Evolutionary conservation across 139 green algal species (phyloP), one percentile per base, ranked within the genome.

Genomic region (Volvox africanus): DNA sequence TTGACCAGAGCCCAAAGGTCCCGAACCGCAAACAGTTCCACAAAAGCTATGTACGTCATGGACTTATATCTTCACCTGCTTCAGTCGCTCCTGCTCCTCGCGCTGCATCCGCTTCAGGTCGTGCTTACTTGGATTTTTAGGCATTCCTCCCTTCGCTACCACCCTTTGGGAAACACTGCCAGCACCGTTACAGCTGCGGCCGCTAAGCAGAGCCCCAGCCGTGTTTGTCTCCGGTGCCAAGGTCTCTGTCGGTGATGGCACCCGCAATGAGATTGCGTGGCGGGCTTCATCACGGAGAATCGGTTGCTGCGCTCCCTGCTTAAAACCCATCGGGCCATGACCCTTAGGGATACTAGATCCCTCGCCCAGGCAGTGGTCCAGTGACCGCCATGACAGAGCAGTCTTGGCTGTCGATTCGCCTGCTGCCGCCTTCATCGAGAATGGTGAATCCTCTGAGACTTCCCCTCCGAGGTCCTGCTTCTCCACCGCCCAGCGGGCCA

Each of bases 21-120:
- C 44, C 44, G 44, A 55, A 55, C 44, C 44, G 44, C 5, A 14
- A 55, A 55, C 44, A 5, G 44, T 55, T 55, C 44, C 44, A 55
- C 44, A 55, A 55, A 55, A 55, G 44, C 44, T 55, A 55, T 55
- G 5, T 9, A 55, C 44, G 44, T 9, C 44, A 55, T 55, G 44
- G 44, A 55, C 5, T 55, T 55, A 55, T 55, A 55, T 55, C 5
- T 55, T 11, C 36, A 89, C 83, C 83, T 89, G 83, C 83, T 89
- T 89, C 22, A 22, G 26, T 3, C 83, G 67, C 33, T 89, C 83
- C 67, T 61, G 30, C 67, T 89, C 83, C 67, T 89, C 83, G 30
- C 36, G 68, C 83, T 89, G 67, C 67, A 89, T 9, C 14, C 83
- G 67, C 83, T n/a, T 26, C 36, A 89, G 67, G 67, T 89, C 83